These are phyloP conservation scores for Ogataea pilisensis DNA, from an alignment of 805 yeast genomes.

Conservation along the genomic window DNA sequence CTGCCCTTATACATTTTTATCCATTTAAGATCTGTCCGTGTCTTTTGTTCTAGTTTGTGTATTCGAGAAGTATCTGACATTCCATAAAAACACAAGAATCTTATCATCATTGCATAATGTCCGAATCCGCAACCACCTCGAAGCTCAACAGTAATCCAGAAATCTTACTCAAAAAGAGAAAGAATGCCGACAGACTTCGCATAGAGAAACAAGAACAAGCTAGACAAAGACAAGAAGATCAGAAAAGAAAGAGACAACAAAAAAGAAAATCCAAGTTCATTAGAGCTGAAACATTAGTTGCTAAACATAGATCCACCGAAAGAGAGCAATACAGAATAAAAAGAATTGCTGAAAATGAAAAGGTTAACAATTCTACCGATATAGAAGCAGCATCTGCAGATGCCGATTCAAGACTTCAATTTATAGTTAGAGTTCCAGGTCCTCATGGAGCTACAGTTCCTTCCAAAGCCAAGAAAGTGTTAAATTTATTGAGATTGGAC, in stretches of 20 bases:
- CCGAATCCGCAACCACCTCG: conserved; percentile 23
- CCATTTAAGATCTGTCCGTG: too few relatives aligned
- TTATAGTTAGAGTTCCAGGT: conserved; percentile 65
- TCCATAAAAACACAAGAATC: not conserved
- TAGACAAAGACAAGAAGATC: conserved; percentile 44
- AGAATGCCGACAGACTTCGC: conserved; percentile 69
- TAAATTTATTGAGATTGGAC: conserved; percentile 56
- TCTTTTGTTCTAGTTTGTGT: too few relatives aligned
- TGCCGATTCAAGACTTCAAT: conserved; percentile 48
- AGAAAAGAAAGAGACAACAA: conserved; percentile 39
- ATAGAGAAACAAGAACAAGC: conserved; percentile 69
- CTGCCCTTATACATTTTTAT: too few relatives aligned
- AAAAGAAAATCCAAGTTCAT: conserved; percentile 51
- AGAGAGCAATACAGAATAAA: conserved; percentile 67
- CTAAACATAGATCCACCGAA: conserved; percentile 58
- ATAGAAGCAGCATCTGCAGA: conserved; percentile 23
- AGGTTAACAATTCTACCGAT: conserved; percentile 30
- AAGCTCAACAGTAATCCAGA: conserved; percentile 69
- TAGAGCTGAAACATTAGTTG: conserved; percentile 71
- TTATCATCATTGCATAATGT: conserved; percentile 8
- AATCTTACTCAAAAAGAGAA: conserved; percentile 71
- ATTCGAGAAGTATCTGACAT: too few relatives aligned
- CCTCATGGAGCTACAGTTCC: conserved; percentile 66
- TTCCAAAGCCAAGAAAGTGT: conserved; percentile 53
- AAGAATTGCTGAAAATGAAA: conserved; percentile 54